These are phyloP conservation scores for Hyphopichia burtonii DNA, from an alignment of 1,139 yeast species.

Conservation along the genomic window DNA sequence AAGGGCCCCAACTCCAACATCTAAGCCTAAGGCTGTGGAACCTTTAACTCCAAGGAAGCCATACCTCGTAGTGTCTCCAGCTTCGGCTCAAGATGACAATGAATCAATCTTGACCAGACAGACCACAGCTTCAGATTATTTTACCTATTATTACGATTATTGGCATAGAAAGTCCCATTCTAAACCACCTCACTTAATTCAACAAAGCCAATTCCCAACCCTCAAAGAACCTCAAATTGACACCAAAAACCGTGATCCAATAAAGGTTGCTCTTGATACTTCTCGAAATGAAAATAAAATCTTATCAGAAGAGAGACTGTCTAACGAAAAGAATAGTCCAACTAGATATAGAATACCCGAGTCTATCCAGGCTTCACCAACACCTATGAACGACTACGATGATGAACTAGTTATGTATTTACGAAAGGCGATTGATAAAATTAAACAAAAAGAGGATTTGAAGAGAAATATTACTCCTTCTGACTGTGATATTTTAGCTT, in stretches of 20 bases:
- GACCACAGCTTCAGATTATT: constrained; percentile 32
- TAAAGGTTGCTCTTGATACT: too few relatives aligned
- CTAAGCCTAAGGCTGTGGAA: too few relatives aligned
- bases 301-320: too few relatives aligned
- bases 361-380: neutral
- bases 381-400: neutral
- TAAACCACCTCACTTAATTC: too few relatives aligned
- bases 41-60: neutral
- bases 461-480: constrained; percentile 1
- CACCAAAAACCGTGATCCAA: neutral
- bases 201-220: neutral
- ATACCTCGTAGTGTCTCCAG: neutral
- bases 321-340: neutral
- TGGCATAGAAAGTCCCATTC: constrained; percentile 12
- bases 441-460: constrained; percentile 2
- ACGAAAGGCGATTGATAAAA: neutral
- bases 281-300: too few relatives aligned
- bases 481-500: constrained; percentile 5
- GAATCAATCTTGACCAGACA: constrained; percentile 3
- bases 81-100: neutral
- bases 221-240: too few relatives aligned
- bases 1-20: too few relatives aligned
- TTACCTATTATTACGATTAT: constrained; percentile 38
- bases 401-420: neutral
- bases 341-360: neutral